These are phyloP conservation scores for Aspergillus panamensis DNA, from an alignment of 495 filamentous ascomycete species.

Conservation along the genomic window DNA sequence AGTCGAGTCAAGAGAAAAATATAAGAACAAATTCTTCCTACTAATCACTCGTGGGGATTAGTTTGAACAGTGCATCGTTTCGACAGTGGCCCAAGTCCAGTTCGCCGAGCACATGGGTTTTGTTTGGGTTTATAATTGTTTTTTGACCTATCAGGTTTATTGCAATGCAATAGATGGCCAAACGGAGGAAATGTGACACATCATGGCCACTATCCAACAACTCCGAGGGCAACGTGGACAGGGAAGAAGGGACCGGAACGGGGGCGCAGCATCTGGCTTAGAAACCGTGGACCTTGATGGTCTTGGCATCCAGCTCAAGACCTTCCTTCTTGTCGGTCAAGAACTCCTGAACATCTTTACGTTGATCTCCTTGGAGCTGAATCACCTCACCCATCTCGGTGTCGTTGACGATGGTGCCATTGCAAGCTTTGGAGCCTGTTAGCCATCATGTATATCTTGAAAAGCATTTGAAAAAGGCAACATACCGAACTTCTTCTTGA, in stretches of 20 bases:
- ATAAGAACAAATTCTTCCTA: slow-evolving; percentile 25
- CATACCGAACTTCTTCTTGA: slow-evolving; percentile 99
- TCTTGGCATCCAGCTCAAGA: slow-evolving; percentile 87
- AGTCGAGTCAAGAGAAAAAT: slow-evolving; percentile 27
- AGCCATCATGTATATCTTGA: slow-evolving; percentile 7
- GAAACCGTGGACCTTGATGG: slow-evolving; percentile 80
- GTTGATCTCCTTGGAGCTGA: slow-evolving; percentile 98
- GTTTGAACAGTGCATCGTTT: slow-evolving; percentile 29
- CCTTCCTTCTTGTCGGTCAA: slow-evolving; percentile 92
- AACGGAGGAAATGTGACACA: slow-evolving; percentile 26
- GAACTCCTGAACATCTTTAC: slow-evolving; percentile 97
- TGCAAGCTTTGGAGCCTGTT: slow-evolving; percentile 69
- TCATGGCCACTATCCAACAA: slow-evolving; percentile 38
- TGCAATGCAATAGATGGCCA: slow-evolving; percentile 20
- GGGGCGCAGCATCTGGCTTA: slow-evolving; percentile 43
- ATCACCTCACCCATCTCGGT: slow-evolving; percentile 99
- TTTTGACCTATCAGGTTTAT: slow-evolving; percentile 16
- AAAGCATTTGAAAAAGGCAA: slow-evolving; percentile 15
- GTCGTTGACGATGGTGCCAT: slow-evolving; percentile 99
- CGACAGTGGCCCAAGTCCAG: slow-evolving; percentile 39
- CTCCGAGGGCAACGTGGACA: slow-evolving; percentile 40
- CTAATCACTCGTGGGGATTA: slow-evolving; percentile 24
- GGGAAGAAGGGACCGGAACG: slow-evolving; percentile 45
- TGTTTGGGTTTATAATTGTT: slow-evolving; percentile 19
- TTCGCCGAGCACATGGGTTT: slow-evolving; percentile 32